Evolutionary conservation across 2,329 filamentous ascomycete genomes (phyloP).

Genomic region (Ophiostoma himal-ulmi): DNA sequence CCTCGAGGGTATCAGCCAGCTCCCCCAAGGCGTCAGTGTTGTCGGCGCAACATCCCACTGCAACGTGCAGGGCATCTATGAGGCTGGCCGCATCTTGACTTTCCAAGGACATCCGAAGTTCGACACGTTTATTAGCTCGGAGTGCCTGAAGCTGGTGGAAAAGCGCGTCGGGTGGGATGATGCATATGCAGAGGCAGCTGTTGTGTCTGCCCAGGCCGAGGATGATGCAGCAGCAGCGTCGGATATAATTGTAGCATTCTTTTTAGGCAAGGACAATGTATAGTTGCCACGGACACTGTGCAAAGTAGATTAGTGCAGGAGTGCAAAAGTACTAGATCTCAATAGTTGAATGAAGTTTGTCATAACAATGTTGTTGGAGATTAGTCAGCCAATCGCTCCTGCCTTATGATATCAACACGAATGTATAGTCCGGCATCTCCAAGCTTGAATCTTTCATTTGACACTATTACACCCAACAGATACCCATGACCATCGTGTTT

Average conservation of each 20-base stretch:
- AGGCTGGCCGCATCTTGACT: conserved; percentile 36
- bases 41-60: conserved; percentile 32
- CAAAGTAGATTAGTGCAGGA: not conserved
- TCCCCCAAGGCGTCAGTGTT: conserved; percentile 26
- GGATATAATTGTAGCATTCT: not conserved
- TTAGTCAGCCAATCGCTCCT: too few relatives aligned
- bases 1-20: conserved; percentile 16
- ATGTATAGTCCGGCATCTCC: too few relatives aligned
- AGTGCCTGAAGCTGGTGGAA: conserved; percentile 29
- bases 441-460: too few relatives aligned
- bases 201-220: not conserved
- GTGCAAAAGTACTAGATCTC: too few relatives aligned
- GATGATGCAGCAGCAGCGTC: not conserved
- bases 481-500: too few relatives aligned
- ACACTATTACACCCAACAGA: too few relatives aligned
- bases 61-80: conserved; percentile 36
- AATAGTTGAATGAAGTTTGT: too few relatives aligned
- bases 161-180: not conserved
- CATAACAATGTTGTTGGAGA: too few relatives aligned
- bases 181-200: not conserved
- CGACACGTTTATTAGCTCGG: conserved; percentile 37
- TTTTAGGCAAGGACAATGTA: not conserved
- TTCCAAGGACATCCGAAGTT: conserved; percentile 42
- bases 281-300: not conserved
- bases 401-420: too few relatives aligned